Evolutionary conservation across 805 yeast genomes (phyloP).

Genomic region (Zygotorulaspora danielsina): DNA sequence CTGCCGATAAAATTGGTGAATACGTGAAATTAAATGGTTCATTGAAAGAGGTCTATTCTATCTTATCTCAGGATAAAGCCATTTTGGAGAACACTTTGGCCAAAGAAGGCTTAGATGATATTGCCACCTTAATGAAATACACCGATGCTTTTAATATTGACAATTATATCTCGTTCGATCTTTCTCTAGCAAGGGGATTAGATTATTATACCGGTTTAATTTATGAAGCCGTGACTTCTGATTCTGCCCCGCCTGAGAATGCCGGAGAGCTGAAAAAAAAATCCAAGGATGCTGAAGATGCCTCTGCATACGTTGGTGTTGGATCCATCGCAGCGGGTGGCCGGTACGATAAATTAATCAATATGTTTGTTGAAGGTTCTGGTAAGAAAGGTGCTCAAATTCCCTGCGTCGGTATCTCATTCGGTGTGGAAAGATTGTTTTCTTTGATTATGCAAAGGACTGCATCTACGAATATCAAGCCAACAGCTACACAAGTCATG

Average conservation of each 20-base stretch:
- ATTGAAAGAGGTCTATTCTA: constrained; percentile 55
- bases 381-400: constrained; percentile 75
- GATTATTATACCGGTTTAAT: constrained; percentile 97
- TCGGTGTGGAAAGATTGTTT: constrained; percentile 93
- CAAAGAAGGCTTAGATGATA: constrained; percentile 73
- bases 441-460: constrained; percentile 79
- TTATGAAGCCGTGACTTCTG: constrained; percentile 92
- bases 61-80: constrained; percentile 52
- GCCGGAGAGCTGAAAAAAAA: constrained; percentile 62
- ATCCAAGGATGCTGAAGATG: constrained; percentile 49
- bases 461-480: constrained; percentile 57
- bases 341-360: constrained; percentile 92
- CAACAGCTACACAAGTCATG: constrained; percentile 87
- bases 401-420: constrained; percentile 96
- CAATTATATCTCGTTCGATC: constrained; percentile 70
- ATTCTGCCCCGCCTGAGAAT: constrained; percentile 90
- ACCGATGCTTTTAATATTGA: constrained; percentile 78
- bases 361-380: constrained; percentile 85
- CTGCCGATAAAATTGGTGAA: constrained; percentile 89
- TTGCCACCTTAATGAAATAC: constrained; percentile 68
- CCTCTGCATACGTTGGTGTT: constrained; percentile 92
- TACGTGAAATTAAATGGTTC: constrained; percentile 83
- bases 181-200: constrained; percentile 94
- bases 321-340: constrained; percentile 99
- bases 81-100: constrained; percentile 69